phyloP scores from a whole-genome alignment of 352 stramenopile species.

The Globisporangium ultimum region DNA sequence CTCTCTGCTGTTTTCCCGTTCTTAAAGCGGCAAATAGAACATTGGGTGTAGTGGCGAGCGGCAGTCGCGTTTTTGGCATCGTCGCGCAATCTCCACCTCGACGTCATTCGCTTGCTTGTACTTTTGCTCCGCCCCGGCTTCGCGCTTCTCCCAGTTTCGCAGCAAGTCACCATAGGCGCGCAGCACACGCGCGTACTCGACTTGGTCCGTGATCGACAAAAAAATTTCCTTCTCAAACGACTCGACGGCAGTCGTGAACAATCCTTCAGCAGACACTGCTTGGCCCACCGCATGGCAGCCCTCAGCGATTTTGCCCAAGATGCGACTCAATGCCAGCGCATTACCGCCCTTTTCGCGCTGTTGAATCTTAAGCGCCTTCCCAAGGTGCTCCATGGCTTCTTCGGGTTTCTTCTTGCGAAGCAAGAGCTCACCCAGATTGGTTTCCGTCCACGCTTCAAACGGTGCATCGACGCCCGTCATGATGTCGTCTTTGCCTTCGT shows the following conservation, averaged over 20 bases:
- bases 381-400: slow-evolving; percentile 65
- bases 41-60: slow-evolving; percentile 32
- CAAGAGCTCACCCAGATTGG: slow-evolving; percentile 66
- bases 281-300: slow-evolving; percentile 60
- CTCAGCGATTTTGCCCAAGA: slow-evolving; percentile 64
- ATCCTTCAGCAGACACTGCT: slow-evolving; percentile 65
- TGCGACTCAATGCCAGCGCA: slow-evolving; percentile 54
- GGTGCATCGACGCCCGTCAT: slow-evolving; percentile 46
- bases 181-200: slow-evolving; percentile 65
- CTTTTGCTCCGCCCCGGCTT: slow-evolving; percentile 34
- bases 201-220: slow-evolving; percentile 49
- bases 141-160: slow-evolving; percentile 54
- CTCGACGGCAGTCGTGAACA: slow-evolving; percentile 69
- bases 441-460: slow-evolving; percentile 68
- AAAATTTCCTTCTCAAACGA: slow-evolving; percentile 58
- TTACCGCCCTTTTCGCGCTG: slow-evolving; percentile 46
- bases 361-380: slow-evolving; percentile 60
- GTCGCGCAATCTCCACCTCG: slow-evolving; percentile 29
- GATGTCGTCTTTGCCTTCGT: slow-evolving; percentile 45
- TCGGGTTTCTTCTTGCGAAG: slow-evolving; percentile 55
- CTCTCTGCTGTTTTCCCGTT: not conserved
- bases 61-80: slow-evolving; percentile 28
- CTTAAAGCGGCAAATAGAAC: slow-evolving; percentile 52
- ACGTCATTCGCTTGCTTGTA: slow-evolving; percentile 36
- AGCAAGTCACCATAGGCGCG: slow-evolving; percentile 55